These are phyloP conservation scores for Lachnellula arida DNA, from an alignment of 2,329 filamentous ascomycete species.

Conservation along the genomic window DNA sequence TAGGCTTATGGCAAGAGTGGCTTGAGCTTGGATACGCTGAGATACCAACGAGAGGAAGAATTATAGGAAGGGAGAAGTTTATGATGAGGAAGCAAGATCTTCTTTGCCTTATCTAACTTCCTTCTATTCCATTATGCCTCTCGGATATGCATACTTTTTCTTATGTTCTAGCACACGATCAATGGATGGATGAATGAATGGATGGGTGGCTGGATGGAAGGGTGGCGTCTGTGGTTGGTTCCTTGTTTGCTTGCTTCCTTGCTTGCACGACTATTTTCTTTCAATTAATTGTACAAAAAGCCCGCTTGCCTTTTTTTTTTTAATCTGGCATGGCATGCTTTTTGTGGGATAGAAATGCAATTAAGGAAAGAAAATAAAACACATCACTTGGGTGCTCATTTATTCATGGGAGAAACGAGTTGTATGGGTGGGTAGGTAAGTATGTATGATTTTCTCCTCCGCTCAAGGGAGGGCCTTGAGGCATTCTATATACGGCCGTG, in stretches of 20 bases:
- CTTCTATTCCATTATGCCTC: neutral
- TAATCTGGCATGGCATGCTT: neutral
- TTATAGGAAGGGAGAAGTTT: neutral
- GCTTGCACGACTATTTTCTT: neutral
- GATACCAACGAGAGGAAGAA: neutral
- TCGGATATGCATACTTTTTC: neutral
- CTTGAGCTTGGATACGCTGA: constrained; percentile 22
- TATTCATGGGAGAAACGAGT: too few relatives aligned
- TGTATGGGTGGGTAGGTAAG: neutral
- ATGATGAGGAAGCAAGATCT: neutral
- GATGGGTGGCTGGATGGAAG: neutral
- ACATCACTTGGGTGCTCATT: too few relatives aligned
- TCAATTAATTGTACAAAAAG: neutral
- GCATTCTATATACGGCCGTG: neutral
- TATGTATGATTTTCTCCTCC: neutral
- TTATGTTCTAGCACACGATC: neutral
- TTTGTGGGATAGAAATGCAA: neutral
- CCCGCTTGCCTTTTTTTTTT: neutral
- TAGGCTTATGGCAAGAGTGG: constrained; percentile 20
- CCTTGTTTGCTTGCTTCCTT: neutral
- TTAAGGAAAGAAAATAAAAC: neutral
- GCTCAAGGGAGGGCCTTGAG: neutral
- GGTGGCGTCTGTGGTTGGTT: neutral
- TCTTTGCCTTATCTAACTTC: neutral
- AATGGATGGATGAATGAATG: neutral